Base-by-base conservation (phyloP, 192 early-diverging fungal genomes). In the Coemansia sp. region DNA sequence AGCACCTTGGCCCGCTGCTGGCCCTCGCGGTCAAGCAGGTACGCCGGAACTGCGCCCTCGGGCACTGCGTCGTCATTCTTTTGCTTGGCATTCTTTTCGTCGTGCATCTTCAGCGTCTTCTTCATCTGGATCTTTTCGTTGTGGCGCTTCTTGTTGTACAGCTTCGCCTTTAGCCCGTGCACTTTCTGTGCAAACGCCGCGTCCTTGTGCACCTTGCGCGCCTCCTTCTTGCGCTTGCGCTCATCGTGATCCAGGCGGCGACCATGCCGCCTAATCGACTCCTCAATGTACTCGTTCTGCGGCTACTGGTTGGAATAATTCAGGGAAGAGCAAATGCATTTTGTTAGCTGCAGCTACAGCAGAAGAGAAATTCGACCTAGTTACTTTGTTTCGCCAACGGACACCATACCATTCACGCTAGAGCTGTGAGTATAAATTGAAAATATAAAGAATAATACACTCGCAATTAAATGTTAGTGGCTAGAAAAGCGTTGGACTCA, bases 71-170 rank as follows among this genome's bases (percentile, higher is more conserved):
- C 86, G 59, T 86, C 83, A 14, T 83, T 72, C 79, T 93, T 95
- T 60, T 95, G 88, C 79, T 95, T 95, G 73, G 89, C 90, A 65
- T 89, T 90, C 81, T 92, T 88, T 61, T 97, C 94, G 65, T 99
- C 91, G 82, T 97, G 93, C 81, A 93, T 89, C 77, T 99, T 99
- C 64, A 99, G 87, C 10, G 92, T 97, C 81, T 99, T 99, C 83
- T 97, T 96, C 94, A 97, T 96, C 80, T 99, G 90, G 60, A 99
- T 94, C 90, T 99, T 99, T 76, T 99, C 93, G 18, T 84, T 78
- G 65, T 93, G 94, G 27, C 94, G 84, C 83, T 95, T 96, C 86
- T 95, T 96, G 83, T 99, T 97, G 78, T 92, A 88, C 72, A 99
- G 78, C 84, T 99, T 99, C 53, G 96, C 96, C 83, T 92, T 92